phyloP scores from a whole-genome alignment of 2,329 filamentous ascomycete species.

The Pseudogymnoascus sp. region DNA sequence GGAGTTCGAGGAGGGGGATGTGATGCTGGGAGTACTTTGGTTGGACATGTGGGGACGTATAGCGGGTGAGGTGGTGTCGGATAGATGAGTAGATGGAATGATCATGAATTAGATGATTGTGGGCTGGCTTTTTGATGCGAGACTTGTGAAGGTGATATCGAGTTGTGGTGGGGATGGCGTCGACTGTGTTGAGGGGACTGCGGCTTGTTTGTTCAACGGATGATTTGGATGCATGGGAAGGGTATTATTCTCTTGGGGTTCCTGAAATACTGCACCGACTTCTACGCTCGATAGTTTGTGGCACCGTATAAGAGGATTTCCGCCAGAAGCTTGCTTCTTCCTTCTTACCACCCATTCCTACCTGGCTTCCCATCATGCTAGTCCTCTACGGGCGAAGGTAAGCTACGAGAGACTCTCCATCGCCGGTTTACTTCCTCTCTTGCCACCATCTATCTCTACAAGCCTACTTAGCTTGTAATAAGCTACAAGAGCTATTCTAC shows the following conservation, averaged over 20 bases:
- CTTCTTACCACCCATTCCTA: not conserved
- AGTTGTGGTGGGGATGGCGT: not conserved
- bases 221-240: not conserved
- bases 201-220: not conserved
- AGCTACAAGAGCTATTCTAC: not conserved
- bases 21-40: not conserved
- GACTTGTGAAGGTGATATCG: not conserved
- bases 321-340: not conserved
- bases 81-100: slow-evolving; percentile 1
- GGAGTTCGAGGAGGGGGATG: not conserved
- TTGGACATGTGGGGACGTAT: not conserved
- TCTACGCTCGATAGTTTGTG: not conserved
- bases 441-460: not conserved
- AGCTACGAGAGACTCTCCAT: not conserved
- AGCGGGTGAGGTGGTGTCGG: not conserved
- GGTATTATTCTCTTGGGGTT: not conserved
- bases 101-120: not conserved
- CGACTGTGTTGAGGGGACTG: not conserved
- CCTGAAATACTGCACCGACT: not conserved
- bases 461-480: not conserved
- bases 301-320: not conserved
- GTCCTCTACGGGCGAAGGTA: not conserved
- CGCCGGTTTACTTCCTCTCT: not conserved
- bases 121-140: not conserved
- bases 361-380: not conserved